phyloP scores from a whole-genome alignment of 768 basidiomycete genomes.

The Rhodotorula sphaerocarpa region DNA sequence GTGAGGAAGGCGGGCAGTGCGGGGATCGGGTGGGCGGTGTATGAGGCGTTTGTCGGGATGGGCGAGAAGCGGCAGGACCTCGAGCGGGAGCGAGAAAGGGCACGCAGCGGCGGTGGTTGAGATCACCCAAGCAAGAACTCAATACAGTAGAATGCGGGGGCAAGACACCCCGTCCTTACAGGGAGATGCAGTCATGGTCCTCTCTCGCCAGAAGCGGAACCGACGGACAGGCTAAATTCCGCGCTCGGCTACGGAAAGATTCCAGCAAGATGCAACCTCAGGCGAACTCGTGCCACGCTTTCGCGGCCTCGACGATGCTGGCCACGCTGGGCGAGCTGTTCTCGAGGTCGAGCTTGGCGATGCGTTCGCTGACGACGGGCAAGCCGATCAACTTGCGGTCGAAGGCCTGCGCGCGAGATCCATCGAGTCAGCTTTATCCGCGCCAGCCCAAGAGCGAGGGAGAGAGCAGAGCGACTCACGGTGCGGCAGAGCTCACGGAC shows the following conservation, averaged over 20 bases:
- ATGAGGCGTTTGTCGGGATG: conserved; percentile 30
- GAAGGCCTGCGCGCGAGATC: background rate
- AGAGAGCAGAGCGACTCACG: conserved; percentile 48
- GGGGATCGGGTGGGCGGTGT: conserved; percentile 35
- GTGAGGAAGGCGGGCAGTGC: conserved; percentile 33
- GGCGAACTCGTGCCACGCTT: conserved; percentile 23
- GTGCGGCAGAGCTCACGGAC: conserved; percentile 76
- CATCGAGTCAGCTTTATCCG: background rate
- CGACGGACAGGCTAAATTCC: background rate
- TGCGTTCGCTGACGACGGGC: conserved; percentile 4
- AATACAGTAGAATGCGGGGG: too few relatives aligned
- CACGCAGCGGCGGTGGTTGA: conserved; percentile 5
- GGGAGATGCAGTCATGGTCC: too few relatives aligned
- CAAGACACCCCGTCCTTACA: too few relatives aligned
- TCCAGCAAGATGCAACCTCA: too few relatives aligned
- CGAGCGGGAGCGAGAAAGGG: background rate
- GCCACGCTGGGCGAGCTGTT: background rate
- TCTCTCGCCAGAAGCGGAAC: too few relatives aligned
- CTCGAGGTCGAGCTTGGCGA: conserved; percentile 17
- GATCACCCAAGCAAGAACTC: background rate
- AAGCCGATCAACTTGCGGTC: conserved; percentile 1
- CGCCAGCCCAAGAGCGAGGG: background rate
- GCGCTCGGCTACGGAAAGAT: background rate
- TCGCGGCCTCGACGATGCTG: conserved; percentile 14
- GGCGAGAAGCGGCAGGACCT: conserved; percentile 19